These are phyloP conservation scores for Castanea sativa DNA, from an alignment of 306 rosid genomes.

Conservation along the genomic window DNA sequence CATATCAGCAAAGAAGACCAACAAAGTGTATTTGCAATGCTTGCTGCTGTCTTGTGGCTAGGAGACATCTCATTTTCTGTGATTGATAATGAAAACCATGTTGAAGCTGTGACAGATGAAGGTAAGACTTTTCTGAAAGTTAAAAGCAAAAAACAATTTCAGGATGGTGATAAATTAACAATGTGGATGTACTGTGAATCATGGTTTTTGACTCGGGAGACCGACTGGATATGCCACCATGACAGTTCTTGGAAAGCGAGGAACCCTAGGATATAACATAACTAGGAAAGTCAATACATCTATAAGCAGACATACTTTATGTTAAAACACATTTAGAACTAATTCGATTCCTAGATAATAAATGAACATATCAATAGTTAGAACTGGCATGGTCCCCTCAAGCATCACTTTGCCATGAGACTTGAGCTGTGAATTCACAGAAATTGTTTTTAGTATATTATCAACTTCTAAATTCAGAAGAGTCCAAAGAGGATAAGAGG, in stretches of 20 bases:
- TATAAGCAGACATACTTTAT: not conserved
- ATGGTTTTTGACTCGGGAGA: not conserved
- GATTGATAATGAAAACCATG: slow-evolving; percentile 93
- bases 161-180: not conserved
- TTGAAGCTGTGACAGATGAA: slow-evolving; percentile 79
- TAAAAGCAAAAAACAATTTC: not conserved
- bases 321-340: not conserved
- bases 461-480: not conserved
- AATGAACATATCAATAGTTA: not conserved
- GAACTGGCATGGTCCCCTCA: no score
- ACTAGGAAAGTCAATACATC: not conserved
- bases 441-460: not conserved
- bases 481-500: not conserved
- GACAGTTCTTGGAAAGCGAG: not conserved
- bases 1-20: slow-evolving; percentile 86
- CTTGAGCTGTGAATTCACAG: no score
- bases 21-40: slow-evolving; percentile 93
- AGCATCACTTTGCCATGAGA: no score
- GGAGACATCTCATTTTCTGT: slow-evolving; percentile 82
- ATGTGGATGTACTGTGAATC: not conserved
- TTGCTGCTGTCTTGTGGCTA: slow-evolving; percentile 98
- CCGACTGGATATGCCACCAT: not conserved
- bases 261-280: not conserved
- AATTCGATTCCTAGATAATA: not conserved
- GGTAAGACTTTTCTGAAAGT: slow-evolving; percentile 42